Evolutionary conservation across 2,329 filamentous ascomycete species (phyloP), one percentile per base, ranked within the genome.

Genomic region (Thelonectria blattea): DNA sequence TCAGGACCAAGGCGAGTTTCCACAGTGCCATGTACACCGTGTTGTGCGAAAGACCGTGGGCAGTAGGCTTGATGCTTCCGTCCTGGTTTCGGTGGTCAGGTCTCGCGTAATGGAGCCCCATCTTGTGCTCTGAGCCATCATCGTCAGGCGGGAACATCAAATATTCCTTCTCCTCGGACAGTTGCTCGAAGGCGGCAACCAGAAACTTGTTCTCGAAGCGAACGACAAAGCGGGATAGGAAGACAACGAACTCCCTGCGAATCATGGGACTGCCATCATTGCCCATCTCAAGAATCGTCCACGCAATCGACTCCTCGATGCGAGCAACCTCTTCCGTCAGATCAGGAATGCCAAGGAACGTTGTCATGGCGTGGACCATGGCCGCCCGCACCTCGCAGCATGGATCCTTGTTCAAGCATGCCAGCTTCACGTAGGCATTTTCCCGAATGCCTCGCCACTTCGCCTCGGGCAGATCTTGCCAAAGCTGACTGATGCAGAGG

Each of bases 401-500:
- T 4, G 89, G 88, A 71, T 99, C 95, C 58, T 92, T 89, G 56
- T 90, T 89, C 37, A 97, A 83, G 61, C 88, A 88, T 50, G 91
- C 91, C 3, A 99, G 83, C 71, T 92, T 90, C 52, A 89, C 83
- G 56, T 93, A 93, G 1, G 93, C 95, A 66, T 90, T 89, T 72
- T 93, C 92, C 48, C 92, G 85, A 62, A 98, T 96, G n/a, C 92
- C 95, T 67, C 91, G 87, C 91, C 94, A 98, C 74, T 98, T 98
- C 1, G 93, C 94, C 72, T 97, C 93, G 1, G 93, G 88, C 53
- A 93, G 90, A 69, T 96, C 91, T 65, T 90, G 85, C 93, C 94
- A 98, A 20, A 99, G 83, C 80, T 97, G 94, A 74, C 94, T 97
- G 63, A 99, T 87, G 76, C 94, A 98, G 9, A 99, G 83, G 73